A percentile compares a stretch with the other conserved stretches of the same genome.
phyloP scores from a whole-genome alignment of 2,329 filamentous ascomycete genomes.

The Tolypocladium endophyticum region DNA sequence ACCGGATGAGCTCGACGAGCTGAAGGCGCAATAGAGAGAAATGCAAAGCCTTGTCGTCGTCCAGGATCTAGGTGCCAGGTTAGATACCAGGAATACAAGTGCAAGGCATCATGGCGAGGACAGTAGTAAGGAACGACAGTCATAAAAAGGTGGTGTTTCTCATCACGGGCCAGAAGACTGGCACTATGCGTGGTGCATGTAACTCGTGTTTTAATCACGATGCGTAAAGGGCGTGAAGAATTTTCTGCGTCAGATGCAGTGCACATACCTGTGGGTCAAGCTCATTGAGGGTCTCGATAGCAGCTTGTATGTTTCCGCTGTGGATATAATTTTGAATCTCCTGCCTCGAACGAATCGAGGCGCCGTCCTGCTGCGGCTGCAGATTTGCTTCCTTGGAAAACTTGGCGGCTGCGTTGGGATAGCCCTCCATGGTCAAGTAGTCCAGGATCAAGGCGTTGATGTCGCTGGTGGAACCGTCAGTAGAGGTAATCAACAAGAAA shows the following conservation, averaged over 20 bases:
- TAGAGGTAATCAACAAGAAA: neutral
- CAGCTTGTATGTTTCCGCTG: slow-evolving; percentile 71
- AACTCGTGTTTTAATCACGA: slow-evolving; percentile 87
- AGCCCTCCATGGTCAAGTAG: slow-evolving; percentile 92
- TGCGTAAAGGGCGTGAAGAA: neutral
- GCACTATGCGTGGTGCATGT: slow-evolving; percentile 99
- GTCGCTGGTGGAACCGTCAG: slow-evolving; percentile 50
- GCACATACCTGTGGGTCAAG: slow-evolving; percentile 76
- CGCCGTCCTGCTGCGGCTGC: slow-evolving; percentile 57
- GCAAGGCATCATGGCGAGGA: neutral
- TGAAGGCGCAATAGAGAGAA: slow-evolving; percentile 86
- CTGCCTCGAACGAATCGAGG: slow-evolving; percentile 67
- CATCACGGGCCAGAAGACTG: slow-evolving; percentile 71
- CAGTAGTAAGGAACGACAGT: slow-evolving; percentile 9
- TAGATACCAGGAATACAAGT: slow-evolving; percentile 1
- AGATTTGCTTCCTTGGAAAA: slow-evolving; percentile 93
- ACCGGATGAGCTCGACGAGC: slow-evolving; percentile 83
- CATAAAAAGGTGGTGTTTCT: slow-evolving; percentile 58
- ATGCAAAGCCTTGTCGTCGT: slow-evolving; percentile 71
- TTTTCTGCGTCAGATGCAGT: neutral
- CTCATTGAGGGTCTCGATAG: slow-evolving; percentile 82
- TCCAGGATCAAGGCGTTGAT: slow-evolving; percentile 94
- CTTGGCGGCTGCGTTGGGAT: slow-evolving; percentile 81
- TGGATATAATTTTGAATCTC: slow-evolving; percentile 80
- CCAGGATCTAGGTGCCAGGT: slow-evolving; percentile 59